Evolutionary conservation across 2,329 filamentous ascomycete species (phyloP).

Genomic region (Aspergillus phoenicis): DNA sequence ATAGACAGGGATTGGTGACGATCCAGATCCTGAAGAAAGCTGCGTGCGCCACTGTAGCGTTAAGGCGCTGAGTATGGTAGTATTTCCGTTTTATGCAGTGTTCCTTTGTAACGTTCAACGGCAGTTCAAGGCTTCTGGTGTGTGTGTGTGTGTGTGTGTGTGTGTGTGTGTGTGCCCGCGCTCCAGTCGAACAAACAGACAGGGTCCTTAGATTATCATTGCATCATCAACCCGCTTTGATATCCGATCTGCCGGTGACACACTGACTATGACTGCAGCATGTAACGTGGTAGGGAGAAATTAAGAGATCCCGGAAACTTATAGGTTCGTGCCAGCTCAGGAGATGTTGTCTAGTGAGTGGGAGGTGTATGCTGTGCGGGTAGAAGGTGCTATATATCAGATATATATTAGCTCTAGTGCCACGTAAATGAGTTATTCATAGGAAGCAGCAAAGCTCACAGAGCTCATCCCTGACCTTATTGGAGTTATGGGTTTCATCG

Average conservation of each 20-base stretch:
- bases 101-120: not conserved
- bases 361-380: not conserved
- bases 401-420: not conserved
- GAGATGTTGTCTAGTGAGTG: not conserved
- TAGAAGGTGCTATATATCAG: not conserved
- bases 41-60: not conserved
- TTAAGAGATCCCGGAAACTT: not conserved
- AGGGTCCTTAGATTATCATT: not conserved
- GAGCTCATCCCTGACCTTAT: not conserved
- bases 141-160: not conserved
- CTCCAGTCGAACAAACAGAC: not conserved
- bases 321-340: not conserved
- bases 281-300: too few species aligned
- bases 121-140: not conserved
- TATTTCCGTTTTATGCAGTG: not conserved
- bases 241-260: not conserved
- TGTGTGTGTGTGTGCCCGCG: not conserved
- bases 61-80: not conserved
- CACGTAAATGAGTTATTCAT: not conserved
- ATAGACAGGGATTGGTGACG: not conserved
- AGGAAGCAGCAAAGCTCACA: not conserved
- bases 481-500: not conserved
- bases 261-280: not conserved
- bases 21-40: not conserved
- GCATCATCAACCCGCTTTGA: not conserved